phyloP scores from a whole-genome alignment of 208 protist genomes.

The Leishmania braziliensis region DNA sequence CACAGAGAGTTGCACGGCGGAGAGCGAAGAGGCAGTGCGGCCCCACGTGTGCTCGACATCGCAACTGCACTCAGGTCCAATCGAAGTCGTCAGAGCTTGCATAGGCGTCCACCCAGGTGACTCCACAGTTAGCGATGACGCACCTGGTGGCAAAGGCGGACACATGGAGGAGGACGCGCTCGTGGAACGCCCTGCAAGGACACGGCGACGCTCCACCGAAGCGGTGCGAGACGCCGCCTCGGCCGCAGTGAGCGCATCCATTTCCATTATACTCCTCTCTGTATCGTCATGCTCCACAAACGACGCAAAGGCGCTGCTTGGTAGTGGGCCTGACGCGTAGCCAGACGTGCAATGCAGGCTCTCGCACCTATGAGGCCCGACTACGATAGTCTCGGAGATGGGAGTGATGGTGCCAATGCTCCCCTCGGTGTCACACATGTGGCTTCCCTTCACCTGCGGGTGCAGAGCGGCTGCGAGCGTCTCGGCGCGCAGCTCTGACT shows the following conservation, averaged over 20 bases:
- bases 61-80: not conserved
- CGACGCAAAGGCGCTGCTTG: constrained; percentile 13
- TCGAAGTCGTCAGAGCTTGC: not conserved
- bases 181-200: not conserved
- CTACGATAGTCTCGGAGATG: not conserved
- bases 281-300: constrained; percentile 1
- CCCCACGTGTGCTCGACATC: not conserved
- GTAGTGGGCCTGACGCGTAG: not conserved
- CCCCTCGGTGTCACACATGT: not conserved
- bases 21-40: not conserved
- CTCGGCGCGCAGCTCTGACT: constrained; percentile 7
- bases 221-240: not conserved
- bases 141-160: not conserved
- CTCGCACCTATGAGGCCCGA: not conserved
- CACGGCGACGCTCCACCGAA: not conserved
- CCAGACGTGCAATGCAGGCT: not conserved
- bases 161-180: not conserved
- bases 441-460: not conserved
- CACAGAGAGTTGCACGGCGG: constrained; percentile 1
- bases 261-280: not conserved
- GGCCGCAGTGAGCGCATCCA: not conserved
- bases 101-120: not conserved
- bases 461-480: not conserved
- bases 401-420: not conserved
- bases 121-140: constrained; percentile 1